A percentile compares a stretch with the other conserved stretches of the same genome.
Evolutionary conservation across 2,329 filamentous ascomycete species (phyloP).

Genomic region (Fusarium pseudograminearum): DNA sequence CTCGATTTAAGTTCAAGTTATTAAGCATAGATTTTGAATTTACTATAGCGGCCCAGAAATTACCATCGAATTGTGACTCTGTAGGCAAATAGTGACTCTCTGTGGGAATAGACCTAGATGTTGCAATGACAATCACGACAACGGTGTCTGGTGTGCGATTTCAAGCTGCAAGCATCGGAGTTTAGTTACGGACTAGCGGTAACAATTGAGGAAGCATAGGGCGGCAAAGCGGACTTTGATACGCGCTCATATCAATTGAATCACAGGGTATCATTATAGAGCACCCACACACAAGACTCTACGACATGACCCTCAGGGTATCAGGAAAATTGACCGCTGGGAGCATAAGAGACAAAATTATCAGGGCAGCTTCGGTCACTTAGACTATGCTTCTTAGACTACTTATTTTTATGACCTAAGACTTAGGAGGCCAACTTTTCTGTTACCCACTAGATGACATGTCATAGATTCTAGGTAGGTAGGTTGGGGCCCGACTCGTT

Average conservation of each 20-base stretch:
- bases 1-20: neutral
- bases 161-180: conserved; percentile 1
- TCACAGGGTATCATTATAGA: neutral
- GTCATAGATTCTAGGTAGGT: neutral
- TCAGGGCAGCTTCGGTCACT: too few species aligned
- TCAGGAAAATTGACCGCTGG: too few species aligned
- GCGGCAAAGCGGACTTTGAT: neutral
- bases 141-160: neutral
- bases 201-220: conserved; percentile 4
- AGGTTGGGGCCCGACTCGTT: neutral
- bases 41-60: too few species aligned
- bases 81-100: neutral
- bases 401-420: too few species aligned
- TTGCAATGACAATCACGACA: neutral
- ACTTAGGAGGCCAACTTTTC: too few species aligned
- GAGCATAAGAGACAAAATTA: too few species aligned
- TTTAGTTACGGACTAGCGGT: conserved; percentile 5
- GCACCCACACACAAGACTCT: neutral
- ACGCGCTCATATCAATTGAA: neutral
- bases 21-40: neutral
- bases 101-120: neutral
- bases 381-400: too few species aligned
- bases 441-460: too few species aligned
- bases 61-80: neutral
- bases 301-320: too few species aligned